A percentile compares a stretch with the other conserved stretches of the same genome.
phyloP scores from a whole-genome alignment of 441 rosid genomes.

The Melastoma candidum region DNA sequence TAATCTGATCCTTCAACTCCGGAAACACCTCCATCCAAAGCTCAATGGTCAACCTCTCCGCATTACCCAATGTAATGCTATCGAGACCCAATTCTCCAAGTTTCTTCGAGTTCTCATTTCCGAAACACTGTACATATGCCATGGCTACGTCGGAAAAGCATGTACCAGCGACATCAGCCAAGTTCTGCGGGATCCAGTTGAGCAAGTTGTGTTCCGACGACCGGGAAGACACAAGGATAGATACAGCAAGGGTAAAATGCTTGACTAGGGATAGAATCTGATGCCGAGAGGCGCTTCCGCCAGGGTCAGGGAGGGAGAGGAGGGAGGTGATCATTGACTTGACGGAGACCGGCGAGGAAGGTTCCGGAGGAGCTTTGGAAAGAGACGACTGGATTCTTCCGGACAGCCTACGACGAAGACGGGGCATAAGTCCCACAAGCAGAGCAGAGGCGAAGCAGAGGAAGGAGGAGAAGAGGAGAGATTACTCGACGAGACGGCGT shows the following conservation, averaged over 20 bases:
- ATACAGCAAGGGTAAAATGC: constrained; percentile 52
- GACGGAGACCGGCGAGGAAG: constrained; percentile 24
- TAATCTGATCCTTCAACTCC: constrained; percentile 42
- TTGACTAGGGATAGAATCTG: constrained; percentile 23
- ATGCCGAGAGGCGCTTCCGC: constrained; percentile 6
- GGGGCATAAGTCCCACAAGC: no score
- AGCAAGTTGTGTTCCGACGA: constrained; percentile 48
- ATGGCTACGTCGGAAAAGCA: constrained; percentile 32
- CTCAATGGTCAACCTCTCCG: constrained; percentile 30
- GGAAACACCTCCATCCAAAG: constrained; percentile 51
- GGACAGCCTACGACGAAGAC: constrained; percentile 31
- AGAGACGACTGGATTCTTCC: constrained; percentile 31
- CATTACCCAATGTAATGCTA: constrained; percentile 7
- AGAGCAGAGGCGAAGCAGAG: no score
- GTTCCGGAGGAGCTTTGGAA: constrained; percentile 35
- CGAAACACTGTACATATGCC: constrained; percentile 20
- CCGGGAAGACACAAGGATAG: constrained; percentile 47
- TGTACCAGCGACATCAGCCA: constrained; percentile 24
- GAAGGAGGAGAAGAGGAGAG: no score
- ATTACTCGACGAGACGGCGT: no score
- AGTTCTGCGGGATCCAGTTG: constrained; percentile 51
- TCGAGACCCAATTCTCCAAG: constrained; percentile 20
- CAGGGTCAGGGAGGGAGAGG: constrained; percentile 21
- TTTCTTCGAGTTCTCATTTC: constrained; percentile 18
- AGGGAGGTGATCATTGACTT: constrained; percentile 42